phyloP scores from a whole-genome alignment of 306 rosid species.

The Cercis canadensis region DNA sequence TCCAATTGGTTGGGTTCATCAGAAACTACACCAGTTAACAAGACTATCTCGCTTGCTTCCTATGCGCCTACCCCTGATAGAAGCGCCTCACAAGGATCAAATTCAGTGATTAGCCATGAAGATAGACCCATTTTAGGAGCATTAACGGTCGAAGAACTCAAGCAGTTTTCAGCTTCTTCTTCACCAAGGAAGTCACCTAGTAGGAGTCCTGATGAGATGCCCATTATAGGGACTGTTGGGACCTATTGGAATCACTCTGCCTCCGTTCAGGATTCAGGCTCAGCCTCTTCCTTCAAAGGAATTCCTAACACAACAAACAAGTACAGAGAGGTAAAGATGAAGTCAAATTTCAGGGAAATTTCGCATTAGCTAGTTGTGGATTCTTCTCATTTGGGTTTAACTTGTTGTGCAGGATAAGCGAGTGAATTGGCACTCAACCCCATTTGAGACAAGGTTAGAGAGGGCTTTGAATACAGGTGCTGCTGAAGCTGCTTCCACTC shows the following conservation, averaged over 20 bases:
- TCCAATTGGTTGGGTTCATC: slow-evolving; percentile 86
- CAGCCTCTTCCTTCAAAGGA: slow-evolving; percentile 72
- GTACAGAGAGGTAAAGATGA: slow-evolving; percentile 79
- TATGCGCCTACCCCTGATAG: slow-evolving; percentile 50
- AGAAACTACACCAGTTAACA: slow-evolving; percentile 51
- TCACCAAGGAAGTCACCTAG: slow-evolving; percentile 78
- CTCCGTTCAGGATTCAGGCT: slow-evolving; percentile 49
- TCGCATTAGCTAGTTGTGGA: slow-evolving; percentile 34
- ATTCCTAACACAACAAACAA: slow-evolving; percentile 88
- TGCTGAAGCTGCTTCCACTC: slow-evolving; percentile 49
- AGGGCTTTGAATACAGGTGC: slow-evolving; percentile 72
- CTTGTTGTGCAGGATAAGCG: slow-evolving; percentile 75
- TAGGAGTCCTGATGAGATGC: slow-evolving; percentile 72
- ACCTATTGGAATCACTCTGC: slow-evolving; percentile 61
- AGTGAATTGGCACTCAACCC: slow-evolving; percentile 86
- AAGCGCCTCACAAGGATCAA: slow-evolving; percentile 59
- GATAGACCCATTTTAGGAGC: slow-evolving; percentile 95
- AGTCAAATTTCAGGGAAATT: slow-evolving; percentile 42
- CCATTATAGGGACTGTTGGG: slow-evolving; percentile 87
- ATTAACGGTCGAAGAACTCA: slow-evolving; percentile 78
- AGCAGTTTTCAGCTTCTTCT: slow-evolving; percentile 68
- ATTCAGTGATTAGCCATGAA: slow-evolving; percentile 64
- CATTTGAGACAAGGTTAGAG: slow-evolving; percentile 85
- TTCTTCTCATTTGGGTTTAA: slow-evolving; percentile 58
- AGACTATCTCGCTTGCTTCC: slow-evolving; percentile 35